These are phyloP conservation scores for Penicillium sp. DNA, from an alignment of 2,329 filamentous ascomycete genomes.

Conservation along the genomic window DNA sequence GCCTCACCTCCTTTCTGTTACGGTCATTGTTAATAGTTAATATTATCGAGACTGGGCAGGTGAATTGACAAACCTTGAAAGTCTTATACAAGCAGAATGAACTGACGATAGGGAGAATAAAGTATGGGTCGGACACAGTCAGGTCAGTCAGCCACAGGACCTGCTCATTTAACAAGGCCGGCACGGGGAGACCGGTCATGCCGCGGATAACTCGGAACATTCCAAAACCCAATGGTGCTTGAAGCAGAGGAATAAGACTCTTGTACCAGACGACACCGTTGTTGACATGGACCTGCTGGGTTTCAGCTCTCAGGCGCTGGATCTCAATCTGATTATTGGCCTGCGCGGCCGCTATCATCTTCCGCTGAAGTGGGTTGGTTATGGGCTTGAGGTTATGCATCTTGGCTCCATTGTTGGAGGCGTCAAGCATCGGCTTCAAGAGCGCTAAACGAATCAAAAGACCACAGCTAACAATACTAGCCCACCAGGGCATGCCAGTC, in stretches of 20 bases:
- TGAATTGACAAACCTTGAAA: conserved; percentile 54
- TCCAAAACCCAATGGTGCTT: conserved; percentile 73
- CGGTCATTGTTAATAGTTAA: not conserved
- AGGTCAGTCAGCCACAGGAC: conserved; percentile 78
- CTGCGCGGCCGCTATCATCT: conserved; percentile 50
- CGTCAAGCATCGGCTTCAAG: conserved; percentile 63
- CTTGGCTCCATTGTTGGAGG: conserved; percentile 62
- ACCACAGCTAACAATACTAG: conserved; percentile 66
- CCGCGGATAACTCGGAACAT: conserved; percentile 73
- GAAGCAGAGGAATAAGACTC: conserved; percentile 58
- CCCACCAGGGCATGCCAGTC: conserved; percentile 77
- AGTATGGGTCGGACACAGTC: conserved; percentile 73
- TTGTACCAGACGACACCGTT: conserved; percentile 56
- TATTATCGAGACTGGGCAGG: not conserved
- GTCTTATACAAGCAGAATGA: conserved; percentile 58
- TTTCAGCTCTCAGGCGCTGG: conserved; percentile 49
- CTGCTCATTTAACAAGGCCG: conserved; percentile 69
- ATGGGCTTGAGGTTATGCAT: conserved; percentile 62
- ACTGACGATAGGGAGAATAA: conserved; percentile 66
- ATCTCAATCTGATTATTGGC: conserved; percentile 50
- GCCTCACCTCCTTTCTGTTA: conserved; percentile 40
- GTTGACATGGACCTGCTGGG: conserved; percentile 53
- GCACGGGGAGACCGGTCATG: conserved; percentile 78
- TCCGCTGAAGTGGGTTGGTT: conserved; percentile 55
- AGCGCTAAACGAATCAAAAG: conserved; percentile 64